phyloP scores from a whole-genome alignment of 192 early-diverging fungal genomes.

The Coemansia sp. region DNA sequence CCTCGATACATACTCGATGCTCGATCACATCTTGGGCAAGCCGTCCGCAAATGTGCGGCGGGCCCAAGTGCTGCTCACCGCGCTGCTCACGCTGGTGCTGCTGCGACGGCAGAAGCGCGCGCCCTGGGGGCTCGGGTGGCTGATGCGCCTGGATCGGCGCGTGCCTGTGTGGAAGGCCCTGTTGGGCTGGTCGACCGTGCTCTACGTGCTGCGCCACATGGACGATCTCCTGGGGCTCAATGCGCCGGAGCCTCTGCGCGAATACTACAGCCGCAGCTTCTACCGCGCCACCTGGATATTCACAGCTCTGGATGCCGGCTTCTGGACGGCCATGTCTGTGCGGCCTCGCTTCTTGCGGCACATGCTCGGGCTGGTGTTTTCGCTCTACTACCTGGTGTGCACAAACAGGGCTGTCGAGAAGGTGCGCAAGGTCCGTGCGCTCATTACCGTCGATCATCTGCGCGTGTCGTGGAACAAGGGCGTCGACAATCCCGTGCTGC shows the following conservation, averaged over 20 bases:
- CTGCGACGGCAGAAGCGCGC: constrained; percentile 15
- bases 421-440: constrained; percentile 71
- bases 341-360: constrained; percentile 72
- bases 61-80: constrained; percentile 54
- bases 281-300: constrained; percentile 87
- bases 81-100: constrained; percentile 8
- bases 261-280: constrained; percentile 87
- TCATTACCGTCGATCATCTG: constrained; percentile 80
- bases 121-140: constrained; percentile 36
- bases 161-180: constrained; percentile 72
- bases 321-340: constrained; percentile 83
- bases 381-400: constrained; percentile 78
- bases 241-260: constrained; percentile 77
- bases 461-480: constrained; percentile 89
- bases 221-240: constrained; percentile 65
- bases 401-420: constrained; percentile 83
- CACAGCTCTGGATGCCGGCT: constrained; percentile 91
- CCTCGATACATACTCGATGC: constrained; percentile 65
- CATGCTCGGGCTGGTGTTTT: constrained; percentile 71
- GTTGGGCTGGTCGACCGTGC: constrained; percentile 56
- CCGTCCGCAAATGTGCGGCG: constrained; percentile 87
- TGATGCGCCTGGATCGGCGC: constrained; percentile 7
- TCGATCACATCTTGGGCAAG: constrained; percentile 88
- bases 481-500: constrained; percentile 41
- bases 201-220: constrained; percentile 67